Evolutionary conservation across 1,284 basidiomycete genomes (phyloP).

Genomic region (Cystobasidium slooffiae): DNA sequence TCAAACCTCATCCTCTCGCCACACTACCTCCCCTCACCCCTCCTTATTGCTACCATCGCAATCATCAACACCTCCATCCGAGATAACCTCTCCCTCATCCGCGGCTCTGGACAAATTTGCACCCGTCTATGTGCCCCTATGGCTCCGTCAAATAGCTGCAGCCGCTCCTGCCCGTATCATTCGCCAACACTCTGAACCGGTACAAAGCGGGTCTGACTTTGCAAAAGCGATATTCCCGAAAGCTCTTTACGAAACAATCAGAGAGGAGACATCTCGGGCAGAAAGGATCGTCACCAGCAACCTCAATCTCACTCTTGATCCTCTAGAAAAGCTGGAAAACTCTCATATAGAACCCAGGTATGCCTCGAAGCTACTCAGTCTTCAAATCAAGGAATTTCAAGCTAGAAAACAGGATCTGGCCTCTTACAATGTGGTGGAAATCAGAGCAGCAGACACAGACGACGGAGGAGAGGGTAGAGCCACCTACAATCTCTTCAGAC

Average conservation of each 20-base stretch:
- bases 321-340: constrained; percentile 23
- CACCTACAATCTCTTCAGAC: constrained; percentile 28
- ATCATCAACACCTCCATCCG: not conserved
- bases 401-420: constrained; percentile 20
- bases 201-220: not conserved
- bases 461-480: not conserved
- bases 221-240: constrained; percentile 31
- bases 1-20: no score
- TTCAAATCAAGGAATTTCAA: constrained; percentile 28
- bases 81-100: not conserved
- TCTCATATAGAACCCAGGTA: constrained; percentile 3
- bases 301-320: not conserved
- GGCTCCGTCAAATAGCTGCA: constrained; percentile 45
- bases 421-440: constrained; percentile 15
- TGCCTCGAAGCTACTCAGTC: constrained; percentile 17
- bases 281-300: not conserved
- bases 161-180: constrained; percentile 26
- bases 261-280: not conserved
- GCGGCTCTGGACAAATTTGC: constrained; percentile 44
- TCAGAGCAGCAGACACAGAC: not conserved
- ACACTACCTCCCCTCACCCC: not conserved
- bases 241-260: constrained; percentile 34
- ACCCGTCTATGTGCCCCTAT: constrained; percentile 44
- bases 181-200: not conserved
- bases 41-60: not conserved